A percentile compares a stretch with the other conserved stretches of the same genome.
Conservation (phyloP, 169 alveolate species). For the Toxoplasma gondii region DNA sequence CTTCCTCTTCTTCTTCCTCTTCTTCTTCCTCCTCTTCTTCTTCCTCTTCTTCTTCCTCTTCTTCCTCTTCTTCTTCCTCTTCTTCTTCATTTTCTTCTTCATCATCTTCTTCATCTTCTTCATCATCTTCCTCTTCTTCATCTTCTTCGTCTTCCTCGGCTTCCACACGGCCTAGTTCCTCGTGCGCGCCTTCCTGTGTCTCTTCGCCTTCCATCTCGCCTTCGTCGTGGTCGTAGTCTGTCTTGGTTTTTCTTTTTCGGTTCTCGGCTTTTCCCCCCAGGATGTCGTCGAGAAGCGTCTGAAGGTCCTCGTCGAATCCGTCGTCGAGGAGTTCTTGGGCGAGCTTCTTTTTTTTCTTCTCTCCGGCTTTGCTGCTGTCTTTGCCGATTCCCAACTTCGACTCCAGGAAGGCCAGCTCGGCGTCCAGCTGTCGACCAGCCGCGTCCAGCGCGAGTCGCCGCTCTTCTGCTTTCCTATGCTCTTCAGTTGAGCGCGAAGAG, state of each 20-base stretch:
- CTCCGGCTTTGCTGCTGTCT: background rate
- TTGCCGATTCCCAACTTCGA: constrained; percentile 4
- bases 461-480: background rate
- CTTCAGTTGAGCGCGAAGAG: background rate
- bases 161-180: background rate
- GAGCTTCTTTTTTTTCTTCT: constrained; percentile 41
- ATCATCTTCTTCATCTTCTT: constrained; percentile 10
- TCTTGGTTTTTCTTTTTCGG: background rate
- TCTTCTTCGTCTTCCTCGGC: background rate
- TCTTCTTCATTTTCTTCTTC: background rate
- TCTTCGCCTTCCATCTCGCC: background rate
- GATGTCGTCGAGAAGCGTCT: constrained; percentile 52
- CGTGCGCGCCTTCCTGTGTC: background rate
- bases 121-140: constrained; percentile 17
- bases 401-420: constrained; percentile 38
- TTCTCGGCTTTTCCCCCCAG: background rate
- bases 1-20: background rate
- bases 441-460: constrained; percentile 25
- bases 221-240: background rate
- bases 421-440: constrained; percentile 40
- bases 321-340: constrained; percentile 56
- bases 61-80: background rate
- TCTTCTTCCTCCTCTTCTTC: background rate
- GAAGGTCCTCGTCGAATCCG: constrained; percentile 64
- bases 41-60: background rate